A percentile compares a stretch with the other conserved stretches of the same genome.
Conservation (phyloP, 2,329 filamentous ascomycete genomes). For the Aureobasidium pullulans region DNA sequence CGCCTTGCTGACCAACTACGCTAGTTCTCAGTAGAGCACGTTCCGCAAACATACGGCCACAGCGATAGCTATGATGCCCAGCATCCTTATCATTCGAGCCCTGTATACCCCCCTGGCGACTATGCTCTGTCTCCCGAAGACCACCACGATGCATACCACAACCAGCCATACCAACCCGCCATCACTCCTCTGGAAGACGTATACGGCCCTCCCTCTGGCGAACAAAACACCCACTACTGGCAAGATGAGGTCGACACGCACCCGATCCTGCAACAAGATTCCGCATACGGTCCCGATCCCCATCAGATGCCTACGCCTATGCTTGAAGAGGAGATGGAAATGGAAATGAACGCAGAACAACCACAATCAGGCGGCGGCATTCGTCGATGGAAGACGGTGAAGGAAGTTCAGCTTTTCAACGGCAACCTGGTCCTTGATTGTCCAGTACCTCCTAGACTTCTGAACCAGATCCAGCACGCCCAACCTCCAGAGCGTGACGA, state of each 20-base stretch:
- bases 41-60: slow-evolving; percentile 56
- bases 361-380: slow-evolving; percentile 53
- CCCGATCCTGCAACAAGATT: slow-evolving; percentile 66
- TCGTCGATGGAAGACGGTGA: slow-evolving; percentile 95
- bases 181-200: slow-evolving; percentile 15
- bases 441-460: slow-evolving; percentile 78
- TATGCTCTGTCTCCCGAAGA: slow-evolving; percentile 75
- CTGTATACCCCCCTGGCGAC: slow-evolving; percentile 41
- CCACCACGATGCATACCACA: slow-evolving; percentile 83
- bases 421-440: slow-evolving; percentile 97
- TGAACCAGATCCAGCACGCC: slow-evolving; percentile 83
- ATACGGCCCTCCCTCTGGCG: slow-evolving; percentile 24
- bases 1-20: slow-evolving; percentile 3
- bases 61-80: slow-evolving; percentile 53
- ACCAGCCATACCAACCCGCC: slow-evolving; percentile 69
- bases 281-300: slow-evolving; percentile 55
- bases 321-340: slow-evolving; percentile 33
- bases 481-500: slow-evolving; percentile 76
- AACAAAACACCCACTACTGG: slow-evolving; percentile 42
- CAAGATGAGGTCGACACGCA: slow-evolving; percentile 60
- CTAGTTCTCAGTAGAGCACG: slow-evolving; percentile 64
- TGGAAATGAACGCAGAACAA: slow-evolving; percentile 34
- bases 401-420: slow-evolving; percentile 94
- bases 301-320: slow-evolving; percentile 31
- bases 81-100: slow-evolving; percentile 20